Evolutionary conservation across 139 green algal genomes (phyloP).

Genomic region (Chlorella sp.): DNA sequence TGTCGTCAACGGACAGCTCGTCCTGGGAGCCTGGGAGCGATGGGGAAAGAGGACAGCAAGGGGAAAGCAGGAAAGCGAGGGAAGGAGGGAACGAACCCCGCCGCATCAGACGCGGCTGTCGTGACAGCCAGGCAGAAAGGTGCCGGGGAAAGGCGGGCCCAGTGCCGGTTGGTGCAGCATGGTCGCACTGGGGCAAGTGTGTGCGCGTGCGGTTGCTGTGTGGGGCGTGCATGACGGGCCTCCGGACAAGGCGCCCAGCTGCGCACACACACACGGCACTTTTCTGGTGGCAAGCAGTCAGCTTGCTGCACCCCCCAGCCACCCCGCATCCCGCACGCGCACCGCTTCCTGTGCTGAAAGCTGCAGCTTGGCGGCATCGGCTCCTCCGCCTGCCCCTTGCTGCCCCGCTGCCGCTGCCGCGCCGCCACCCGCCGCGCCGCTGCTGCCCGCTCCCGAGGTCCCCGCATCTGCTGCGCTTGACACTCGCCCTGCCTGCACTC

Average conservation of each 20-base stretch:
- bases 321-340: background rate
- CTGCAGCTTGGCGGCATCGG: constrained; percentile 20
- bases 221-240: background rate
- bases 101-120: too few relatives aligned
- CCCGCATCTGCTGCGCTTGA: background rate
- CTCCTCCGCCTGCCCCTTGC: background rate
- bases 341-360: constrained; percentile 45
- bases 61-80: background rate
- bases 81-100: background rate
- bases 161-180: too few relatives aligned
- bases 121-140: too few relatives aligned
- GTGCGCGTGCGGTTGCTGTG: too few relatives aligned
- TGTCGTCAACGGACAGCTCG: too few relatives aligned
- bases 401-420: background rate
- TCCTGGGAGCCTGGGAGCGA: too few relatives aligned
- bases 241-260: background rate
- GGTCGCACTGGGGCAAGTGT: too few relatives aligned
- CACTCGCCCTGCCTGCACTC: constrained; percentile 26
- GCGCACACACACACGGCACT: background rate
- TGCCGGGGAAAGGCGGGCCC: too few relatives aligned
- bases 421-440: constrained; percentile 15
- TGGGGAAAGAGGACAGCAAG: background rate
- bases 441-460: background rate
- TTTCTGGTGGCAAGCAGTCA: background rate
- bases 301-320: too few relatives aligned